Base-by-base conservation (phyloP, 1,284 basidiomycete genomes). In the Rhodotorula sp. region DNA sequence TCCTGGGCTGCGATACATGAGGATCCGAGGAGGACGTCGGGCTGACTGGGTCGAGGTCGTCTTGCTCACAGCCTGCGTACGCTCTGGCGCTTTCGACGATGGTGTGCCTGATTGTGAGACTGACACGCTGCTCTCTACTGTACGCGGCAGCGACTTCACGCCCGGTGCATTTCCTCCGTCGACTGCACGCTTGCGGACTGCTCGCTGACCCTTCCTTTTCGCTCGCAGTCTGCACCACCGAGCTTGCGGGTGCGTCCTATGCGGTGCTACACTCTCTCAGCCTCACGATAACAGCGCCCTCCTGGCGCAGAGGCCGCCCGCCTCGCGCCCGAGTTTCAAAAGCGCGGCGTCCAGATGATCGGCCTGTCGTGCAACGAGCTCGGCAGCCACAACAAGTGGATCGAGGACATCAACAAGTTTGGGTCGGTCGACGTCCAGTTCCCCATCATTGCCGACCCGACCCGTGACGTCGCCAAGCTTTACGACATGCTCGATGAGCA, bases 401-500 rank as follows among this genome's bases (percentile, higher is more conserved):
- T 64, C 49, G 11, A 59, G 62, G 74, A 72, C 66, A 82, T 82
- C 76, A 89, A 94, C 79, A 87, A 90, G 65, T 89, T 88, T 62
- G 77, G 78, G 77, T 89, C 89, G 24, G 81, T 83, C 74, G 84
- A 87, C 78, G 88, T 98, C 74, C 82, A 89, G 74, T 98, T 92
- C 86, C 96, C 95, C 71, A 98, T 98, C 81, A 96, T 99, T 75
- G 94, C 92, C 66, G 88, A 98, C 75, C 82, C 89, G 75, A 99
- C 93, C 79, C 87, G 96, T 79, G 89, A 88, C 81, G 86, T 97
- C 66, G 90, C 92, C 24, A 88, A 86, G 53, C 76, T 81, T 24
- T 94, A 94, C 79, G 92, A 94, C 81, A 99, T 99, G 96, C 85
- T 99, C 71, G 95, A 99, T 81, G 86, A 90, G 76, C 90, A 44